A percentile compares a stretch with the other conserved stretches of the same genome.
phyloP scores from a whole-genome alignment of 108 stramenopile species.

The Mediolabrus comicus region DNA sequence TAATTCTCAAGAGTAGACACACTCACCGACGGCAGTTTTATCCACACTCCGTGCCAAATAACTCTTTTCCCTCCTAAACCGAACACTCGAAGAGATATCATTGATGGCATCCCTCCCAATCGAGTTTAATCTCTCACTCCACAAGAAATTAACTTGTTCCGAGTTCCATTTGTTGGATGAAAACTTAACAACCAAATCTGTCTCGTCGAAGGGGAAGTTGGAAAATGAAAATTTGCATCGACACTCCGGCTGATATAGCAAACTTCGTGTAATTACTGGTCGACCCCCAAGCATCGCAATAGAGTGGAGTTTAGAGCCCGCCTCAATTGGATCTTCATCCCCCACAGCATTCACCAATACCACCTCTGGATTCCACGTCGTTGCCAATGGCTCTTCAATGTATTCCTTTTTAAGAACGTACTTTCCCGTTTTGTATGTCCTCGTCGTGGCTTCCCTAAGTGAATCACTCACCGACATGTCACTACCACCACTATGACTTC shows the following conservation, averaged over 20 bases:
- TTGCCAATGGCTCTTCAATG: conserved; percentile 13
- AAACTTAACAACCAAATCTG: conserved; percentile 37
- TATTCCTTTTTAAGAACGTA: conserved; percentile 13
- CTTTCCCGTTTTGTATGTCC: conserved; percentile 25
- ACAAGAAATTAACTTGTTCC: conserved; percentile 31
- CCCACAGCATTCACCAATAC: conserved; percentile 32
- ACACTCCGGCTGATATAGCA: conserved; percentile 43
- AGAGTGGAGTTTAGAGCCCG: conserved; percentile 28
- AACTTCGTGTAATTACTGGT: conserved; percentile 25
- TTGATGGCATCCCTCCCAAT: not conserved
- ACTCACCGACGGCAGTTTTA: conserved; percentile 8
- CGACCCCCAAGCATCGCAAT: conserved; percentile 30
- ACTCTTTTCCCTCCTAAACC: not conserved
- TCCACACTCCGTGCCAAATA: conserved; percentile 20
- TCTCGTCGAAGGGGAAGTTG: conserved; percentile 44
- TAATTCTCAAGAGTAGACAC: not conserved
- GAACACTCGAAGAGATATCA: not conserved
- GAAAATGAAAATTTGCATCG: conserved; percentile 37
- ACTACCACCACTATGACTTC: not conserved
- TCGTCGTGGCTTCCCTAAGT: not conserved
- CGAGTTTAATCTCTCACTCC: conserved; percentile 22
- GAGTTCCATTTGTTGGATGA: conserved; percentile 40
- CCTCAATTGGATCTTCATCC: conserved; percentile 32
- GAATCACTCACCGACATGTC: not conserved
- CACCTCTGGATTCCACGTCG: conserved; percentile 40